Conservation (phyloP, 1,139 yeast genomes). For the Taphrina pruni region DNA sequence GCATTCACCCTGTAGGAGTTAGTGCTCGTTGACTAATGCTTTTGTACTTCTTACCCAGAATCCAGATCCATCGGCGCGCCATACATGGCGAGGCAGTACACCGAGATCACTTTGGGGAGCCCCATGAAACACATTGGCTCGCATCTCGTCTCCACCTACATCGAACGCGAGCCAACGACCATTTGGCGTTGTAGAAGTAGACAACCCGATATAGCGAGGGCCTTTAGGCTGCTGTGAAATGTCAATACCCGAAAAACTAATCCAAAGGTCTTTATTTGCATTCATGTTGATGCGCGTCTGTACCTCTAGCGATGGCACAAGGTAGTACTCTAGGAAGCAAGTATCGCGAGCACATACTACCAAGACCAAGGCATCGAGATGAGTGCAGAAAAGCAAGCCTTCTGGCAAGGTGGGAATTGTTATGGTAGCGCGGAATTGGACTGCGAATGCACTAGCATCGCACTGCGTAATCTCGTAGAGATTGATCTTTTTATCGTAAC, state of each 20-base stretch:
- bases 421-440: background rate
- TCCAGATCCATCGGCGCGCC: constrained; percentile 39
- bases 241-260: constrained; percentile 67
- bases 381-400: constrained; percentile 15
- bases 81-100: constrained; percentile 32
- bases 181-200: constrained; percentile 77
- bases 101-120: constrained; percentile 70
- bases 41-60: constrained; percentile 19
- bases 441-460: background rate
- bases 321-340: constrained; percentile 61
- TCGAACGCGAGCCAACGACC: constrained; percentile 62
- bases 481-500: constrained; percentile 63
- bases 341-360: constrained; percentile 54
- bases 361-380: background rate
- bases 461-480: constrained; percentile 40
- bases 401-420: constrained; percentile 11
- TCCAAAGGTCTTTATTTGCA: constrained; percentile 75
- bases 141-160: constrained; percentile 54
- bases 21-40: background rate
- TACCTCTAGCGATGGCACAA: constrained; percentile 50
- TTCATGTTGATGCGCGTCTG: constrained; percentile 65
- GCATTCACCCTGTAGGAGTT: background rate
- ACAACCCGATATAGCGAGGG: constrained; percentile 52
- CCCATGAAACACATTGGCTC: constrained; percentile 64
- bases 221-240: constrained; percentile 52